Conservation (phyloP, 371 early-diverging fungal genomes). For the Mycotypha africana region DNA sequence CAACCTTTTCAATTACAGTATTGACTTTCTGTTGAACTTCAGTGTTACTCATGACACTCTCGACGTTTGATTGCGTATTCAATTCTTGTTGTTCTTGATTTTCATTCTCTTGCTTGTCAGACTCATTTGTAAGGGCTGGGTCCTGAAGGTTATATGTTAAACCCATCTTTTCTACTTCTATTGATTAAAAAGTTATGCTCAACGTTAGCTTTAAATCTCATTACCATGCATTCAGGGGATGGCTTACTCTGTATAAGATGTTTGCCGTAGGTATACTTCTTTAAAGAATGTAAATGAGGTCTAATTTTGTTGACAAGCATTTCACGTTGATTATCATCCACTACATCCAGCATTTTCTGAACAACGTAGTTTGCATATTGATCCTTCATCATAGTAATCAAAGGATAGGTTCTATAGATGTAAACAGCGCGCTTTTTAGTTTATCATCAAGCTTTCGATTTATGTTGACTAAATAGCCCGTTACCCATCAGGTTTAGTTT, state of each 20-base stretch:
- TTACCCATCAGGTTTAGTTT: conserved; percentile 64
- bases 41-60: too few species aligned
- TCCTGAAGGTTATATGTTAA: conserved; percentile 3
- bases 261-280: conserved; percentile 96
- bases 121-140: not conserved
- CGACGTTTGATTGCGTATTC: too few species aligned
- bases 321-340: conserved; percentile 82
- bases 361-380: conserved; percentile 99
- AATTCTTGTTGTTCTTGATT: too few species aligned
- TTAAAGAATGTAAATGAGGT: conserved; percentile 82
- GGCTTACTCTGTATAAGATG: conserved; percentile 77
- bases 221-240: not conserved
- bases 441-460: not conserved
- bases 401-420: conserved; percentile 59
- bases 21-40: too few species aligned
- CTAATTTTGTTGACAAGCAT: conserved; percentile 77
- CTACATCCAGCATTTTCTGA: conserved; percentile 98
- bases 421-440: not conserved
- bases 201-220: too few species aligned
- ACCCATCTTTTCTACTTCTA: conserved; percentile 36
- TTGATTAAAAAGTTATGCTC: not conserved
- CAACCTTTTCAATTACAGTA: too few species aligned
- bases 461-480: too few species aligned
- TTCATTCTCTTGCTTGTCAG: too few species aligned
- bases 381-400: conserved; percentile 96